A percentile compares a stretch with the other conserved stretches of the same genome.
Evolutionary conservation across 768 basidiomycete genomes (phyloP).

Genomic region (Rhodotorula graminis): DNA sequence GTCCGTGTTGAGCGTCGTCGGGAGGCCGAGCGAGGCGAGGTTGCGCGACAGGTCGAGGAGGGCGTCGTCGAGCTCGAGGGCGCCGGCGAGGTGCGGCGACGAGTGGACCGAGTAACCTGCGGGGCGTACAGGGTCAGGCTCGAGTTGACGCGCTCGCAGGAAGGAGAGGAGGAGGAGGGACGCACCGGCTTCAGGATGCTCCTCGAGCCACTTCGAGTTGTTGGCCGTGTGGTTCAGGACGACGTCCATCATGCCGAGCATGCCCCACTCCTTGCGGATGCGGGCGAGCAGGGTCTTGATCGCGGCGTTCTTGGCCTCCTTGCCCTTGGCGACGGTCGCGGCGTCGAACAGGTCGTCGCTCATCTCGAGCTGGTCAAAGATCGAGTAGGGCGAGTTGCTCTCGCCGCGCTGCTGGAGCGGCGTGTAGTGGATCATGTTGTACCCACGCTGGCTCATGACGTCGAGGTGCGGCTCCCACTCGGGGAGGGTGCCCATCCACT

Average conservation of each 20-base stretch:
- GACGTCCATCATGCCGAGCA: constrained; percentile 86
- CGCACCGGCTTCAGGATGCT: constrained; percentile 93
- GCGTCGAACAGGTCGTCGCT: constrained; percentile 65
- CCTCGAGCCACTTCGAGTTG: constrained; percentile 81
- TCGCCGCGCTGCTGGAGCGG: constrained; percentile 87
- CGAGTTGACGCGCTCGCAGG: not conserved
- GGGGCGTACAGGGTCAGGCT: not conserved
- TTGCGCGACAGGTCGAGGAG: constrained; percentile 73
- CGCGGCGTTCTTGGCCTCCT: constrained; percentile 42
- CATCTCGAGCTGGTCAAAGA: constrained; percentile 77
- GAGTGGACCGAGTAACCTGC: constrained; percentile 83
- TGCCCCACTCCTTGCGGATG: constrained; percentile 77
- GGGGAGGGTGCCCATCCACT: constrained; percentile 88
- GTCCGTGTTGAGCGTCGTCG: constrained; percentile 61
- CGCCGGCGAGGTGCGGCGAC: constrained; percentile 85
- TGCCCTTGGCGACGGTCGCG: constrained; percentile 7
- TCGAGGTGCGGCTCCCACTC: constrained; percentile 75
- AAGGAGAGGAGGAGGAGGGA: constrained; percentile 16
- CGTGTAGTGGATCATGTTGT: constrained; percentile 97
- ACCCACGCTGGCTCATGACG: constrained; percentile 81
- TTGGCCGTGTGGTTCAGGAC: constrained; percentile 97
- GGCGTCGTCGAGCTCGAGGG: constrained; percentile 82
- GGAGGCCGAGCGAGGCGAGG: constrained; percentile 64
- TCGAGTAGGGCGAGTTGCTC: constrained; percentile 88
- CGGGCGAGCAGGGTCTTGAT: constrained; percentile 55